These are phyloP conservation scores for Pterocarpus macrocarpus DNA, from an alignment of 306 rosid species.

Conservation along the genomic window DNA sequence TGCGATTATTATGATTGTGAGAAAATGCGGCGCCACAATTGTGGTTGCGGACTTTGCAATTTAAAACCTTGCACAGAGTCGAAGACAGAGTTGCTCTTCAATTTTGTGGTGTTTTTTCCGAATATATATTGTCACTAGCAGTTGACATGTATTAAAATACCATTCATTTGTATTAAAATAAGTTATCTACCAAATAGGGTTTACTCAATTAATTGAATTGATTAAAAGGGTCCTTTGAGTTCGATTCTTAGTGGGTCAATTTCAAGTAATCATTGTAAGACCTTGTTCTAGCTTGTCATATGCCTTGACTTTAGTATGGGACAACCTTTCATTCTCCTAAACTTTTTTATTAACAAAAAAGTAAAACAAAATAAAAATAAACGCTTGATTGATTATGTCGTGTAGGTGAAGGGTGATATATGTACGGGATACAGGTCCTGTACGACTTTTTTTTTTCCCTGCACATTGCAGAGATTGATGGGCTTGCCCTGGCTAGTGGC, in stretches of 20 bases:
- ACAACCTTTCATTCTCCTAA: not conserved
- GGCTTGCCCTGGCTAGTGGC: not conserved
- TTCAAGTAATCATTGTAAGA: not conserved
- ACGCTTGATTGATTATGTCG: not conserved
- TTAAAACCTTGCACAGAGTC: not conserved
- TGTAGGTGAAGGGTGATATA: not conserved
- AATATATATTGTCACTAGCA: not conserved
- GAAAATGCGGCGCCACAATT: not conserved
- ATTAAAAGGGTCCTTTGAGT: not conserved
- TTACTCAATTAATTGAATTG: not conserved
- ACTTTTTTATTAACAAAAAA: not conserved
- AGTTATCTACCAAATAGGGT: not conserved
- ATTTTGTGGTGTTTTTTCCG: not conserved
- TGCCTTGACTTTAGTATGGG: not conserved
- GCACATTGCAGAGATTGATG: not conserved
- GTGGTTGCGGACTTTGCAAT: not conserved
- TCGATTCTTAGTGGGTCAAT: constrained; percentile 5
- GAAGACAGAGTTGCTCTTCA: not conserved
- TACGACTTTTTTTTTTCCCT: not conserved
- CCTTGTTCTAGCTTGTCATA: not conserved
- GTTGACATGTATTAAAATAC: not conserved
- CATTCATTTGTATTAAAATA: not conserved
- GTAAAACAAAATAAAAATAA: not conserved
- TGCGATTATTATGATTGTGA: too few species aligned
- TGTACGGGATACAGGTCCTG: not conserved